Conservation (phyloP, 2,329 filamentous ascomycete species). For the Orbilia oligospora region DNA sequence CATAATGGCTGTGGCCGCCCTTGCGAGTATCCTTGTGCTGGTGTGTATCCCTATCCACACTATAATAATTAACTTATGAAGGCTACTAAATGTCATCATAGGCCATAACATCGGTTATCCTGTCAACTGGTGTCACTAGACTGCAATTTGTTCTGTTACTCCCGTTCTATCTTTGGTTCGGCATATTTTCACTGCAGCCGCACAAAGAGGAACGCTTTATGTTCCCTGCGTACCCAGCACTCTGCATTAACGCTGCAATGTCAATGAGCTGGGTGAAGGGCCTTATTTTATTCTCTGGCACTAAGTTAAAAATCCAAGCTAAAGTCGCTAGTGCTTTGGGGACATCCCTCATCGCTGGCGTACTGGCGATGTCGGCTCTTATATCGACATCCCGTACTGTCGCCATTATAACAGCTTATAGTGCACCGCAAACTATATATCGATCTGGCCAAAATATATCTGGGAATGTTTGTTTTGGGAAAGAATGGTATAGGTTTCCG, state of each 20-base stretch:
- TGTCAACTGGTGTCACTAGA: conserved; percentile 67
- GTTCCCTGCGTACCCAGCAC: conserved; percentile 94
- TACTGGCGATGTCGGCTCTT: conserved; percentile 66
- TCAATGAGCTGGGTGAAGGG: conserved; percentile 69
- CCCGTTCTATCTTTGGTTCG: conserved; percentile 95
- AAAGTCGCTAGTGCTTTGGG: not conserved
- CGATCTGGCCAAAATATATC: conserved; percentile 41
- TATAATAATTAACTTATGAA: not conserved
- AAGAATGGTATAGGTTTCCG: conserved; percentile 98
- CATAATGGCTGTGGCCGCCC: conserved; percentile 87
- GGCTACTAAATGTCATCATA: not conserved
- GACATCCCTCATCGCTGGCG: conserved; percentile 11
- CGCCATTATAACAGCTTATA: conserved; percentile 85
- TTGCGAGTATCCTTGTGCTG: conserved; percentile 76
- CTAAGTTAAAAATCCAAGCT: not conserved
- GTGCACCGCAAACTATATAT: conserved; percentile 80
- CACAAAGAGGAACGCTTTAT: conserved; percentile 99
- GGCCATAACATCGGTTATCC: conserved; percentile 72
- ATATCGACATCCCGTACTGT: conserved; percentile 79
- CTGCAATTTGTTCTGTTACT: conserved; percentile 73
- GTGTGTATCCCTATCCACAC: conserved; percentile 13
- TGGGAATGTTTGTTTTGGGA: conserved; percentile 82
- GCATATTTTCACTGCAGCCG: conserved; percentile 89
- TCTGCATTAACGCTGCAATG: conserved; percentile 89
- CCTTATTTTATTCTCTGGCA: not conserved